Evolutionary conservation across 2,329 filamentous ascomycete genomes (phyloP), one percentile per base, ranked within the genome.

Genomic region (Aspergillus carbonarius): DNA sequence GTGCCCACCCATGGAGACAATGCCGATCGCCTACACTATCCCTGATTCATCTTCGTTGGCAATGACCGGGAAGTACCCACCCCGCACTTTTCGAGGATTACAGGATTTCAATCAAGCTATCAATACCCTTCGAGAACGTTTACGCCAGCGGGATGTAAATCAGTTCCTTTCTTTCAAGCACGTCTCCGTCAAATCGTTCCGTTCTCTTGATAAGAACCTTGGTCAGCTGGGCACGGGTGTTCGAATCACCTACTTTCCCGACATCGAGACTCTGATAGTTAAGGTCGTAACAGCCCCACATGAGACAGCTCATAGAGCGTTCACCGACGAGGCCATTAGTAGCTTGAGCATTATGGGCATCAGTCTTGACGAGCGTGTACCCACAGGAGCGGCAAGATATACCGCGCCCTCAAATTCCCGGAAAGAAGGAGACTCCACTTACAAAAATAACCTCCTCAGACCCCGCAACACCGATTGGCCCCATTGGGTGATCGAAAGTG

Each of bases 221-320:
- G 23, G 4, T 7, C 15, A 37, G 12, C 34, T 37, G 4, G 12
- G 12, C 13, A 5, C 34, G 12, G 4, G 12, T 15, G 12, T 37
- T 39, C 44, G 50, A 20, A 46, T 54, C 37, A 53, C 47, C 35
- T 62, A 56, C 51, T 52, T 55, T n/a, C 23, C 34, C 3, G 54
- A 56, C 20, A 56, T 56, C 3, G 20, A 40, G 6, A 56, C 54
- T 12, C 18, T 56, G 7, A 20, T 56, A 5, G 30, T 56, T 44
- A 56, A 56, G 23, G 35, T 56, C 23, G 32, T 34, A 23, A 30
- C 40, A 25, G 23, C 5, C 23, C 23, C n/a, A 6, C 9, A 18
- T 13, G 46, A 27, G 23, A 9, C 18, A 39, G 20, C 7, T 40
- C 32, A 23, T 30, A 4, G 30, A 23, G 12, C 5, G 23, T 56